A percentile compares a stretch with the other conserved stretches of the same genome.
Evolutionary conservation across 2,329 filamentous ascomycete species (phyloP).

Genomic region (Aspergillus neotritici): DNA sequence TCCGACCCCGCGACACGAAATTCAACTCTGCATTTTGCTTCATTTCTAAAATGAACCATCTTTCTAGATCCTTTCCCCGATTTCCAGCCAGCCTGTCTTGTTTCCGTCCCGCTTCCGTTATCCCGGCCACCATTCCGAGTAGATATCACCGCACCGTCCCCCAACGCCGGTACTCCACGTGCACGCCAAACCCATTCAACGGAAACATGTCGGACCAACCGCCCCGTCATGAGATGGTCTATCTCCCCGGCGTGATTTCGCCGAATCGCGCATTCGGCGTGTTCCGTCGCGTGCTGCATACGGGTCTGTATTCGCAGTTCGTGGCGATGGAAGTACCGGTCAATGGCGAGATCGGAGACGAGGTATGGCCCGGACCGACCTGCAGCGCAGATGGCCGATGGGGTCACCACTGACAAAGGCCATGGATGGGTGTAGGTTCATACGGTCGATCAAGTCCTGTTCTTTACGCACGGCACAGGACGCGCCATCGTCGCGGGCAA

Average conservation of each 20-base stretch:
- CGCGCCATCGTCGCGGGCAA: slow-evolving; percentile 56
- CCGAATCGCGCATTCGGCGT: slow-evolving; percentile 55
- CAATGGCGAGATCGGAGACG: slow-evolving; percentile 60
- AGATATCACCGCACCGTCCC: too few relatives aligned
- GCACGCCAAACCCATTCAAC: not conserved
- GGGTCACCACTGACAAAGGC: too few relatives aligned
- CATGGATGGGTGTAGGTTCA: slow-evolving; percentile 35
- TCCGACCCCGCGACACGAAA: too few relatives aligned
- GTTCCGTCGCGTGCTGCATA: slow-evolving; percentile 58
- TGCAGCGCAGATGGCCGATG: too few relatives aligned
- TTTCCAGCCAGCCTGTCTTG: too few relatives aligned
- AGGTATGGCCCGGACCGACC: slow-evolving; percentile 38
- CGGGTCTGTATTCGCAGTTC: slow-evolving; percentile 58
- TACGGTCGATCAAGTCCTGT: slow-evolving; percentile 59
- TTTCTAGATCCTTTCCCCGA: too few relatives aligned
- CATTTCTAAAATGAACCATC: too few relatives aligned
- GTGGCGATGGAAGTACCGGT: slow-evolving; percentile 62
- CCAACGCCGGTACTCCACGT: not conserved
- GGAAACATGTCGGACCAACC: slow-evolving; percentile 26
- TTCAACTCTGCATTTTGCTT: too few relatives aligned
- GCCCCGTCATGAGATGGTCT: slow-evolving; percentile 53
- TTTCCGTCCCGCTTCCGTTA: too few relatives aligned
- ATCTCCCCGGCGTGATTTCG: slow-evolving; percentile 52
- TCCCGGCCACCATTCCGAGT: too few relatives aligned
- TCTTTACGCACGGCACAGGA: slow-evolving; percentile 57